Base-by-base conservation (phyloP, 2,329 filamentous ascomycete genomes). In the Pseudogymnoascus sp. region DNA sequence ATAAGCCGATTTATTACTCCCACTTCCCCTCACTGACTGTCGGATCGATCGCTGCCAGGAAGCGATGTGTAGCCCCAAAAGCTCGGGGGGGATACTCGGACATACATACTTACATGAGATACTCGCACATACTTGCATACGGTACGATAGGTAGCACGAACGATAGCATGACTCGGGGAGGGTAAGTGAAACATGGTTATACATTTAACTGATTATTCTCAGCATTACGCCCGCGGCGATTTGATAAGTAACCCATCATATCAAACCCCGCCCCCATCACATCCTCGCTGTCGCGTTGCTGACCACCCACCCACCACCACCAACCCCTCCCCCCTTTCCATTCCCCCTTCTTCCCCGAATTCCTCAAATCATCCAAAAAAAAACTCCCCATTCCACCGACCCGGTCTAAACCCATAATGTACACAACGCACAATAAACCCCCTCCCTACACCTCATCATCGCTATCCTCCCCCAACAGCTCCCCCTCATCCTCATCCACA, bases 401-500 rank as follows among this genome's bases (percentile, higher is more conserved):
- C 42, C 50, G 16, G 25, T 56, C 50, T 60, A 60, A 38, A 40
- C 38, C 59, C 36, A 40, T 62, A 44, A 62, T 50, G 28, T 62
- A 60, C 16, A 11, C 12, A 4, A 12, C 31, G 12, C 31, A 14
- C 46, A 53, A 28, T 1, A 25, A 14, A 25, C 10, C 12, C 37
- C 14, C 40, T 25, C 12, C 40, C 36, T 65, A 87, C 59, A 88
- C 89, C 66, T 97, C 93, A 72, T 97, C 92, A 68, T 97, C 93
- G 69, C 91, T 92, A 65, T 96, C 93, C 69, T 97, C 93, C 0
- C 95, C 95, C 37, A 99, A 78, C 69, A 99, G 78, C 79, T 97
- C 93, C 59, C 93, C 93, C 74, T 97, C 95, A 73, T 97, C 95
- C 60, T 95, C 90, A 70, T 96, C 92, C 61, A 96, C 91, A 70